Evolutionary conservation across 257 asterid genomes (phyloP).

Genomic region (Lycium barbarum): DNA sequence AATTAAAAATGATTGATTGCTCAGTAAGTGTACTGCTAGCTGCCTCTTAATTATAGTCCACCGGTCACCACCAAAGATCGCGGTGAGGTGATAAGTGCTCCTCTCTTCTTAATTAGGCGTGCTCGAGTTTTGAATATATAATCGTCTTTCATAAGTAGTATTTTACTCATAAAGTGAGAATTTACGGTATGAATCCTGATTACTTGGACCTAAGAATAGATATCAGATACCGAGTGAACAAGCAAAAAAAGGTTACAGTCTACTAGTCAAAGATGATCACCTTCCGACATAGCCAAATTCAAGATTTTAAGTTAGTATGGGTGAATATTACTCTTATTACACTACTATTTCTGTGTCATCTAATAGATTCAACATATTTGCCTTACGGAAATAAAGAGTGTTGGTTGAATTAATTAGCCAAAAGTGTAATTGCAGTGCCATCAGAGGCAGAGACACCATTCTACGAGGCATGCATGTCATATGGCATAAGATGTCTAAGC

Average conservation of each 20-base stretch:
- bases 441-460: not conserved
- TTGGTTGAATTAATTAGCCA: no score
- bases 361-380: no score
- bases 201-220: no score
- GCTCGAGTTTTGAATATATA: not conserved
- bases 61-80: not conserved
- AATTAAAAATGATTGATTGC: not conserved
- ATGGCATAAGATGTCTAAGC: not conserved
- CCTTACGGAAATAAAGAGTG: no score
- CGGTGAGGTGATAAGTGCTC: not conserved
- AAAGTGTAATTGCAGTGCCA: not conserved
- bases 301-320: not conserved
- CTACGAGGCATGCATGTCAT: no score
- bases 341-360: not conserved
- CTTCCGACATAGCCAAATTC: not conserved
- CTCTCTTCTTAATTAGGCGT: no score
- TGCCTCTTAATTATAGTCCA: not conserved
- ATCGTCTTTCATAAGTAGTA: fast-evolving
- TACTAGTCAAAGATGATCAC: not conserved
- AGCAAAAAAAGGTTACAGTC: not conserved
- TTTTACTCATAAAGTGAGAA: not conserved
- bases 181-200: no score
- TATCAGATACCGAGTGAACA: no score
- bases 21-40: not conserved
- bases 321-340: no score